Evolutionary conservation across 2,329 filamentous ascomycete species (phyloP).

Genomic region (Monilinia laxa): DNA sequence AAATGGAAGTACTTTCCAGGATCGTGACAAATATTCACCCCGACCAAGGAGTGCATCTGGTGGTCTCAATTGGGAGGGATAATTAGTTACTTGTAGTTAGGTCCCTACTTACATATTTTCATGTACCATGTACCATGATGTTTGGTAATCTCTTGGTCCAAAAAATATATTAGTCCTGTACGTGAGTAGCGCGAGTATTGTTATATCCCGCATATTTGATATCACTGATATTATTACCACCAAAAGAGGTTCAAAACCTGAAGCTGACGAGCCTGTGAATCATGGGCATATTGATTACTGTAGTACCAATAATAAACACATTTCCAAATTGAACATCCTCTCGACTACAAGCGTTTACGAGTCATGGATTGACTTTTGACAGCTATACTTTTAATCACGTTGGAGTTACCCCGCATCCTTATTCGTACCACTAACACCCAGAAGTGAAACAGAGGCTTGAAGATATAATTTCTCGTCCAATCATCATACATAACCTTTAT

Average conservation of each 20-base stretch:
- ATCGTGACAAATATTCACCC: not conserved
- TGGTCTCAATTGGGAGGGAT: not conserved
- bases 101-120: slow-evolving; percentile 7
- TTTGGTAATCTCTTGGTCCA: not conserved
- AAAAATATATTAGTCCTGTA: not conserved
- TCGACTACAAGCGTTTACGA: slow-evolving; percentile 3
- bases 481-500: not conserved
- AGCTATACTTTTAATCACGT: not conserved
- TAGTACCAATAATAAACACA: not conserved
- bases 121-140: slow-evolving; percentile 10
- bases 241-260: not conserved
- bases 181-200: not conserved
- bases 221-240: not conserved
- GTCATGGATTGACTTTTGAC: slow-evolving; percentile 4
- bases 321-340: not conserved
- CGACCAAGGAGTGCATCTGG: not conserved
- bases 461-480: not conserved
- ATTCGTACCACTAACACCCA: not conserved
- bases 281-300: not conserved
- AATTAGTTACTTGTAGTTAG: not conserved
- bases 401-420: slow-evolving; percentile 6
- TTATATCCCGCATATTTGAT: not conserved
- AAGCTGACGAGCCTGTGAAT: not conserved
- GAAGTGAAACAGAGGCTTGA: slow-evolving; percentile 16
- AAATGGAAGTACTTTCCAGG: not conserved